Base-by-base conservation (phyloP, 2,329 filamentous ascomycete species). In the Penicillium hordei region DNA sequence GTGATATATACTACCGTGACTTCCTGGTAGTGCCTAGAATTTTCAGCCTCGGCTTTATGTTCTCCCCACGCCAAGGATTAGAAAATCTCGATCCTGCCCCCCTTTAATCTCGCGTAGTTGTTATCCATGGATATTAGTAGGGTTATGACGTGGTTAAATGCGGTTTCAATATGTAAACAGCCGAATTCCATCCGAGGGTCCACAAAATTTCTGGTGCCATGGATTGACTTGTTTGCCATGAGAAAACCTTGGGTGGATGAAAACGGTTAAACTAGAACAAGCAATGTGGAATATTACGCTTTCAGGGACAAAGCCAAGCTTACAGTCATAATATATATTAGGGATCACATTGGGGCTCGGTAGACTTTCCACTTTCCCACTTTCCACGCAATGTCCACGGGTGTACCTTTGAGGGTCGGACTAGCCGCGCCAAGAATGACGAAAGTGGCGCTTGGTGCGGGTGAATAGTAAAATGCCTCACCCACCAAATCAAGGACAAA, bases 31-130 rank as follows among this genome's bases (percentile, higher is more conserved):
- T 43, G 40, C 21, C 17, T 25, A 43, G 5, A 19, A 19, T 38
- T 34, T 25, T 23, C 8, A 25, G 31, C 29, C 36, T 42, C 25
- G 36, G 36, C 39, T 52, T 7, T n/a, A 1, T 19, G 19, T 25
- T 52, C 38, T 52, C 40, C 17, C 29, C 39, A 52, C 50, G 31
- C 50, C 40, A 46, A 52, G 31, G n/a, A 29, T 17, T n/a, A 15
- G 6, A 45, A 46, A 33, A 17, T 25, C 31, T 19, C 40, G 21
- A 45, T 15, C 17, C 19, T 12, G 10, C 17, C 40, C 29, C 27
- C 12, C 36, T 45, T 36, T 45, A 45, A 52, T 52, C 29, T 45
- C 50, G 50, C 50, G 17, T 38, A 27, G 29, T 27, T 19, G 40
- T 13, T 8, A 17, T 17, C 10, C 13, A 36, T 42, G 7, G 6